Evolutionary conservation across 495 filamentous ascomycete genomes (phyloP), one percentile per base, ranked within the genome.

Genomic region (Thozetella sp.): DNA sequence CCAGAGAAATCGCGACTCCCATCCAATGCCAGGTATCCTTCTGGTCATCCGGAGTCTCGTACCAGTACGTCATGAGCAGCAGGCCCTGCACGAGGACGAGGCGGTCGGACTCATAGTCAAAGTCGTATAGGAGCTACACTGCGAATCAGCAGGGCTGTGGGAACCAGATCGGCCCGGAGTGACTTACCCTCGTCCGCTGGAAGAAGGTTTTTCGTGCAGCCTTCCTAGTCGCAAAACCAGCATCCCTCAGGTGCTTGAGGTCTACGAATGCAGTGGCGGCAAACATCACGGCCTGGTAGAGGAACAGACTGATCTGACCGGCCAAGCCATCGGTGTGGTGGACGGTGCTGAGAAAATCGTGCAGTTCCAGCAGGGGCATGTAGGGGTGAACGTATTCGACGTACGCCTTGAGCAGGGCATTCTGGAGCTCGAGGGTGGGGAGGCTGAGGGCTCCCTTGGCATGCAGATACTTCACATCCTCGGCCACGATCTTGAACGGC

Each of bases 1-100:
- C 90, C 19, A 94, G 73, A 26, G 90, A 93, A 57, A 94, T 83
- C 24, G 90, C 92, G 25, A 94, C 87, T 15, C 91, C 92, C 88
- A 93, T 93, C 91, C 91, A 95, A 68, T 95, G 90, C 90, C 90
- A 93, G 22, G 90, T 93, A 69, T 94, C 91, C 63, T 94, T 96
- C 68, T 92, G 90, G 72, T 94, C 92, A 63, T 94, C 90, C 1
- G 91, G 91, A 0, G 90, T 93, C 69, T 94, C 90, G 65, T 94
- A 96, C 91, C 91, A 96, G 68, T 92, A 93, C 12, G 91, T 93
- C 88, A 96, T 92, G 23, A 96, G 77, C 10, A 96, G 78, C 3
- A 96, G 77, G 12, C 89, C 86, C 70, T 96, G 92, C 2, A 96
- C 90, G n/a, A 95, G 80, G 15, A 88, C 82, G 55, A 96, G 86